Conservation (phyloP, 805 yeast species). For the Blastobotrys attinorum region DNA sequence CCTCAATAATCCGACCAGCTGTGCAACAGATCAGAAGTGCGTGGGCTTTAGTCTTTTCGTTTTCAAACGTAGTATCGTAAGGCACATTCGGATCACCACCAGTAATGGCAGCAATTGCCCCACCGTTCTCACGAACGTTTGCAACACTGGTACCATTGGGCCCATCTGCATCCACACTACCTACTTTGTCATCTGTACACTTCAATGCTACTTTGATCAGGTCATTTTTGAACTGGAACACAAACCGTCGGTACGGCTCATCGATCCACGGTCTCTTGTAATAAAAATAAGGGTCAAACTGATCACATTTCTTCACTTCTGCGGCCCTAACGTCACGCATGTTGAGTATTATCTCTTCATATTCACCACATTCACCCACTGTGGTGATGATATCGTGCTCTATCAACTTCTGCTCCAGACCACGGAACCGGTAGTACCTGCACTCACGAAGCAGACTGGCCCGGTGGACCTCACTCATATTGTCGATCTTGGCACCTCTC, state of each 20-base stretch:
- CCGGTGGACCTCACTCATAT: constrained; percentile 49
- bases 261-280: constrained; percentile 45
- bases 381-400: constrained; percentile 31
- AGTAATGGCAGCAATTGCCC: too few relatives aligned
- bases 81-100: not conserved
- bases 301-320: constrained; percentile 4
- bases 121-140: too few relatives aligned
- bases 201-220: not conserved
- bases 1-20: too few relatives aligned
- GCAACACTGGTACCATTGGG: too few relatives aligned
- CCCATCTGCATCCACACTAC: too few relatives aligned
- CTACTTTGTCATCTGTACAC: too few relatives aligned
- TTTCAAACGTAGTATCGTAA: not conserved
- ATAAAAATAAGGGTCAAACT: constrained; percentile 1
- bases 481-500: constrained; percentile 44
- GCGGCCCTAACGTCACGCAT: constrained; percentile 36
- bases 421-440: constrained; percentile 65
- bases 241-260: constrained; percentile 30
- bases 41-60: not conserved
- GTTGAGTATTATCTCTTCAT: constrained; percentile 51
- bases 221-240: constrained; percentile 31
- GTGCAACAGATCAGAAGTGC: too few relatives aligned
- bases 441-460: constrained; percentile 57
- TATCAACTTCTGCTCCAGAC: constrained; percentile 64
- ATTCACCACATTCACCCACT: not conserved